phyloP scores from a whole-genome alignment of 1,284 basidiomycete species.

The Cerrena zonata region DNA sequence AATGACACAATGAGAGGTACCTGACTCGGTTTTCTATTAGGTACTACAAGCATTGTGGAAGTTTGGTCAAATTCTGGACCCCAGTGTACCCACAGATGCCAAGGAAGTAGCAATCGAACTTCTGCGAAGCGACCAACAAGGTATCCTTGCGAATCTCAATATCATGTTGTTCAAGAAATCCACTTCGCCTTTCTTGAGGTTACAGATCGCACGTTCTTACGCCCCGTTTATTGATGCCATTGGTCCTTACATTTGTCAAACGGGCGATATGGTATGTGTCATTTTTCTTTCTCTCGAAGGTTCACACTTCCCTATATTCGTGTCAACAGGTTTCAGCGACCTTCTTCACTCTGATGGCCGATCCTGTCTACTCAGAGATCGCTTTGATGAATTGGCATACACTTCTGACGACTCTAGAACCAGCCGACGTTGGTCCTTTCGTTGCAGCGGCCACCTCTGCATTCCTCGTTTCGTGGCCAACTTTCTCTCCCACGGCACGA shows the following conservation, averaged over 20 bases:
- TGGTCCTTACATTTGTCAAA: no score
- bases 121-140: slow-evolving; percentile 73
- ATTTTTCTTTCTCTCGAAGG: no score
- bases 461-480: slow-evolving; percentile 74
- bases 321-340: slow-evolving; percentile 90
- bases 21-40: slow-evolving; percentile 27
- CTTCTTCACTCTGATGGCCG: slow-evolving; percentile 81
- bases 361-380: slow-evolving; percentile 69
- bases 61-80: slow-evolving; percentile 47
- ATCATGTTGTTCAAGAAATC: slow-evolving; percentile 52
- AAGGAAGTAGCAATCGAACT: slow-evolving; percentile 31
- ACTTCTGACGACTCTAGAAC: slow-evolving; percentile 71
- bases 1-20: neutral
- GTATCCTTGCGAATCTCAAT: slow-evolving; percentile 75
- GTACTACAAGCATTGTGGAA: slow-evolving; percentile 52
- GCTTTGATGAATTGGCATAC: slow-evolving; percentile 79
- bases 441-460: slow-evolving; percentile 86
- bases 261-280: no score
- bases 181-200: neutral
- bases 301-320: no score
- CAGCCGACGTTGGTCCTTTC: slow-evolving; percentile 76
- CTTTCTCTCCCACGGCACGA: slow-evolving; percentile 52
- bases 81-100: slow-evolving; percentile 18
- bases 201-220: slow-evolving; percentile 72
- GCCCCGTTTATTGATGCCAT: slow-evolving; percentile 71